phyloP scores from a whole-genome alignment of 1,284 basidiomycete genomes.

The Golubevia sp. region DNA sequence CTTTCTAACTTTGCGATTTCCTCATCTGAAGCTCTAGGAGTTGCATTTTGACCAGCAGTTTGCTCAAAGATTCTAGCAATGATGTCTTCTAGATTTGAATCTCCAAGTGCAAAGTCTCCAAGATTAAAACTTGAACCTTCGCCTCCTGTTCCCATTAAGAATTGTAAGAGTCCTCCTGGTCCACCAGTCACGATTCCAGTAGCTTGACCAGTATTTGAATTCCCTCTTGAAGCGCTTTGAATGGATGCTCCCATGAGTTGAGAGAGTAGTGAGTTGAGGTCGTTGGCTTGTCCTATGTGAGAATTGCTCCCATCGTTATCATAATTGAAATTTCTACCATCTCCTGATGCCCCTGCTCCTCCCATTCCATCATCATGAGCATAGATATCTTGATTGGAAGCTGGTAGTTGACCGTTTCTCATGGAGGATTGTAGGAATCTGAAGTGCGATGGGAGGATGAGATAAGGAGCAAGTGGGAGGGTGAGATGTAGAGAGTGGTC shows the following conservation, averaged over 20 bases:
- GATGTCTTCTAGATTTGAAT: constrained; percentile 46
- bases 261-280: neutral
- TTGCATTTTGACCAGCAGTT: constrained; percentile 32
- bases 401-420: constrained; percentile 3
- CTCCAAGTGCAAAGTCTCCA: constrained; percentile 44
- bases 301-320: constrained; percentile 17
- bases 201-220: constrained; percentile 15
- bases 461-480: constrained; percentile 28
- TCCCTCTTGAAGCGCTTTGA: neutral
- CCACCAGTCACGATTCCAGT: constrained; percentile 4
- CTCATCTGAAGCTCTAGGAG: constrained; percentile 37
- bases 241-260: neutral
- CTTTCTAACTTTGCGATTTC: constrained; percentile 35
- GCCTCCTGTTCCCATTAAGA: constrained; percentile 22
- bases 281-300: neutral
- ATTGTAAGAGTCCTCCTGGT: constrained; percentile 26
- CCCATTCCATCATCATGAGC: constrained; percentile 53
- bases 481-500: constrained; percentile 23
- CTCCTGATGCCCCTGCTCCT: constrained; percentile 37
- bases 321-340: constrained; percentile 44
- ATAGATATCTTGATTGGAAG: constrained; percentile 11
- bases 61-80: constrained; percentile 53
- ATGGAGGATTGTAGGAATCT: constrained; percentile 13
- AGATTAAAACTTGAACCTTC: constrained; percentile 24
- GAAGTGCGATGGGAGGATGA: constrained; percentile 15